Percentiles rank a stretch among this genome's conserved stretches.
phyloP scores from a whole-genome alignment of 306 rosid genomes.

The Malus asiatica region DNA sequence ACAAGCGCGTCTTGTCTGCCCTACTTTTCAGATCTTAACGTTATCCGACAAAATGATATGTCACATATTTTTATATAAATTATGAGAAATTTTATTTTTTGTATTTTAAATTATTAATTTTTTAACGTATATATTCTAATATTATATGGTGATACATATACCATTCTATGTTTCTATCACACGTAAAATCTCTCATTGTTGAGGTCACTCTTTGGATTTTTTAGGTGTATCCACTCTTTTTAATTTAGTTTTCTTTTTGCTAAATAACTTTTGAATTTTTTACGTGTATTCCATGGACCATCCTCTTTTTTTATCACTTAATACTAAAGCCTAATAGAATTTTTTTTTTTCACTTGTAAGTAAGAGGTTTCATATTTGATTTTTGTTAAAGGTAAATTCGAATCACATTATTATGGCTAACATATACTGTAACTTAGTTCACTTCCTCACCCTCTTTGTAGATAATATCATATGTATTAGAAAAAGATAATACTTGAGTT shows the following conservation, averaged over 20 bases:
- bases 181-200: not conserved
- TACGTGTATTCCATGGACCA: too few relatives aligned
- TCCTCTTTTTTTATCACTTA: too few relatives aligned
- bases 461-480: too few relatives aligned
- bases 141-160: fast-evolving
- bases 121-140: fast-evolving
- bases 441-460: fast-evolving
- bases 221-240: too few relatives aligned
- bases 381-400: fast-evolving
- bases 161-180: fast-evolving
- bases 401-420: too few relatives aligned
- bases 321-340: too few relatives aligned
- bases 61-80: too few relatives aligned
- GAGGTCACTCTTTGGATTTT: not conserved
- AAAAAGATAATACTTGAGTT: too few relatives aligned
- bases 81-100: fast-evolving
- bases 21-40: not conserved
- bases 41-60: fast-evolving
- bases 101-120: too few relatives aligned
- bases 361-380: fast-evolving
- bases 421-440: fast-evolving
- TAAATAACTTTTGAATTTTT: not conserved
- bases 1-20: not conserved
- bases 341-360: not conserved
- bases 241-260: not conserved